phyloP scores from a whole-genome alignment of 1,284 basidiomycete genomes.

The Cutaneotrichosporon dermatis region DNA sequence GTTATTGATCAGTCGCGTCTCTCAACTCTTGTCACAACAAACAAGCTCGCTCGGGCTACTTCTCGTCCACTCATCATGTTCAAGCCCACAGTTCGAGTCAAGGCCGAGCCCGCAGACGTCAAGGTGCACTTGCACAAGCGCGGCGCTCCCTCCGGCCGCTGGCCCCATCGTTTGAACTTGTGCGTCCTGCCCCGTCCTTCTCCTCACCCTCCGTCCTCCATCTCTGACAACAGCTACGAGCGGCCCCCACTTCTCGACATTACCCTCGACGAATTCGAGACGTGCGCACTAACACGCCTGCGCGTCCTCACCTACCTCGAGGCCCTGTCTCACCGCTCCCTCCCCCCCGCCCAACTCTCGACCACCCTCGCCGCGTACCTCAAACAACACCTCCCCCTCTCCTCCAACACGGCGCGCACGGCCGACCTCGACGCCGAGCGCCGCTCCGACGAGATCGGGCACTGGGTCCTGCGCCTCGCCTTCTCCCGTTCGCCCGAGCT shows the following conservation, averaged over 20 bases:
- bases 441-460: constrained; percentile 81
- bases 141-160: constrained; percentile 38
- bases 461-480: constrained; percentile 90
- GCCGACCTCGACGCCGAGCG: constrained; percentile 63
- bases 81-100: constrained; percentile 26
- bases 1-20: not conserved
- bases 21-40: not conserved
- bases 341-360: constrained; percentile 37
- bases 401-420: constrained; percentile 57
- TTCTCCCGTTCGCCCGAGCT: constrained; percentile 90
- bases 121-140: constrained; percentile 40
- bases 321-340: constrained; percentile 56
- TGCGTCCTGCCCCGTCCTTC: constrained; percentile 47
- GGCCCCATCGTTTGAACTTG: constrained; percentile 77
- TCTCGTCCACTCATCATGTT: constrained; percentile 28
- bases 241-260: constrained; percentile 82
- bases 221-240: constrained; percentile 63
- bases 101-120: constrained; percentile 29
- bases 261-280: constrained; percentile 94
- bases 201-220: not conserved
- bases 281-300: constrained; percentile 80
- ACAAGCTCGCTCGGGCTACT: too few species aligned
- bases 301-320: constrained; percentile 89
- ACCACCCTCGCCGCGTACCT: constrained; percentile 33
- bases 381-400: constrained; percentile 55